Conservation (phyloP, 306 rosid species). For the Prosopis cineraria region DNA sequence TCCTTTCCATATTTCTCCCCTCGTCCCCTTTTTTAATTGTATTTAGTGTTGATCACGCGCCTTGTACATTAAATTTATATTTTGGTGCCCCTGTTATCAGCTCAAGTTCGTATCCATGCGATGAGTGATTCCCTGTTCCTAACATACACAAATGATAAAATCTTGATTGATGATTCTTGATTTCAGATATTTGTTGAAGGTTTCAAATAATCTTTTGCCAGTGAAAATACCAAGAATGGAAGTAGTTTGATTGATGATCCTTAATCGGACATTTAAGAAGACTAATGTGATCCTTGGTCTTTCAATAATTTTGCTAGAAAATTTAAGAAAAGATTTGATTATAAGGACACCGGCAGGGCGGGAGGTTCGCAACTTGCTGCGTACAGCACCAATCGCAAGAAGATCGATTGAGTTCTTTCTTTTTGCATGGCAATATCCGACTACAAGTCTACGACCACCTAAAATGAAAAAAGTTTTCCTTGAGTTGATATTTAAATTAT, state of each 20-base stretch:
- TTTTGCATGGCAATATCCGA: too few relatives aligned
- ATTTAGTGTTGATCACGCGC: constrained; percentile 11
- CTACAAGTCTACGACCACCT: too few relatives aligned
- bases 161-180: background rate
- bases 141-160: background rate
- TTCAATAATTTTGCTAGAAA: too few relatives aligned
- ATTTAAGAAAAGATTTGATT: too few relatives aligned
- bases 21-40: background rate
- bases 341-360: too few relatives aligned
- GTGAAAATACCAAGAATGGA: background rate
- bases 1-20: background rate
- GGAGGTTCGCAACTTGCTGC: too few relatives aligned
- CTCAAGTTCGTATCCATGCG: background rate
- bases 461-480: too few relatives aligned
- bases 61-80: background rate
- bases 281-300: background rate
- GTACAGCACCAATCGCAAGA: too few relatives aligned
- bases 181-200: background rate
- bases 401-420: too few relatives aligned
- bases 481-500: too few relatives aligned
- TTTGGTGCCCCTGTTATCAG: background rate
- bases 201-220: background rate
- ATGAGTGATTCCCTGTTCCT: background rate
- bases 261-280: background rate
- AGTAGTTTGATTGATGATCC: background rate